phyloP scores from a whole-genome alignment of 176 grass and related monocot genomes.

The Bromus sterilis region DNA sequence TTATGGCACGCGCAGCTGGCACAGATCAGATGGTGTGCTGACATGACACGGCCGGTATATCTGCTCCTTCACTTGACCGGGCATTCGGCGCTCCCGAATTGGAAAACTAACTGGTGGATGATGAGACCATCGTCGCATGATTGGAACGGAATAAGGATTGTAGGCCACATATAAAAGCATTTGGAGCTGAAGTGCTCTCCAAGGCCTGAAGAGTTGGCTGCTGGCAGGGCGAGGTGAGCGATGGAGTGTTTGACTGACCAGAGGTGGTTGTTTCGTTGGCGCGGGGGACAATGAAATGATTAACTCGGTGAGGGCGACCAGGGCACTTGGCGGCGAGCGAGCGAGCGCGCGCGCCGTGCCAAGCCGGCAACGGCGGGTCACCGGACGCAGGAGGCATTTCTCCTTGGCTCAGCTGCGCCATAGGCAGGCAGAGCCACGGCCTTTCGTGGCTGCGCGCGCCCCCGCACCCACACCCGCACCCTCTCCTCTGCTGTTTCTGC shows the following conservation, averaged over 20 bases:
- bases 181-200: conserved; percentile 17
- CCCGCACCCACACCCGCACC: background rate
- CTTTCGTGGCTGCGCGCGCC: background rate
- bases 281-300: conserved; percentile 3
- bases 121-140: background rate
- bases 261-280: background rate
- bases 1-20: background rate
- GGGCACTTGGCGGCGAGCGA: background rate
- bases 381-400: background rate
- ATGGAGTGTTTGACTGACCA: conserved; percentile 16
- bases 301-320: background rate
- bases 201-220: background rate
- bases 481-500: background rate
- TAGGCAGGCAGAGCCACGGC: background rate
- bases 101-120: too few species aligned
- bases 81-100: background rate
- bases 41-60: background rate
- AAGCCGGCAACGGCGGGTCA: background rate
- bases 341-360: background rate
- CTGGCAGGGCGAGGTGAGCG: background rate
- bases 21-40: background rate
- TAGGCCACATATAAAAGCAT: background rate
- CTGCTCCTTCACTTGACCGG: background rate
- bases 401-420: background rate
- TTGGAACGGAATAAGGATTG: background rate